Evolutionary conservation across 139 green algal genomes (phyloP), one percentile per base, ranked within the genome.

Genomic region (Zygnema cylindricum): DNA sequence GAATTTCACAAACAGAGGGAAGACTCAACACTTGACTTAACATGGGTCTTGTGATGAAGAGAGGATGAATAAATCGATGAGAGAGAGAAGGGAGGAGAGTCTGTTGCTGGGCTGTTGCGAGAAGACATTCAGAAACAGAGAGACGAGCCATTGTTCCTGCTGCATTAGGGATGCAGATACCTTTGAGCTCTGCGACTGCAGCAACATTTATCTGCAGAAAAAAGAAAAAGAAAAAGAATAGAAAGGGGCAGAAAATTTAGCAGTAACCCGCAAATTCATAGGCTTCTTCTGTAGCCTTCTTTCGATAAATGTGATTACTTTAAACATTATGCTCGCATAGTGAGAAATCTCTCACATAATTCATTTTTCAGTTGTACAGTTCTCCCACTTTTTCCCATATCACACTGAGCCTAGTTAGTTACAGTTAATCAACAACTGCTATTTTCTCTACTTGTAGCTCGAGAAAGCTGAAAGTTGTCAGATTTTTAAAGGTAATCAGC

Each of bases 181-280:
- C 79, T 23, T 39, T 86, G 42, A 86, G 79, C 79, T 86, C 79
- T 39, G n/a, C 41, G 11, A 86, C 33, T 43, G 73, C 54, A 41
- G 39, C 36, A 41, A 77, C 11, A 25, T 75, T 43, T 69, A 79
- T 16, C 79, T 75, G 79, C 33, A 16, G 2, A 43, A 57, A 79
- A 43, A 77, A 38, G 82, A 41, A 77, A 54, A 11, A 85, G 33
- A 85, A 11, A 85, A 54, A 85, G 49, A 85, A 85, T 3, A 11
- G 77, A 85, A 11, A 39, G 33, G 35, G 35, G 71, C 54, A 54
- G 42, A 75, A 77, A 54, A 85, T n/a, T n/a, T n/a, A n/a, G n/a
- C n/a, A n/a, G n/a, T n/a, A n/a, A n/a, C n/a, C n/a, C n/a, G n/a
- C n/a, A n/a, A n/a, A n/a, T n/a, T n/a, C n/a, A n/a, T n/a, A n/a